Evolutionary conservation across 2,329 filamentous ascomycete species (phyloP).

Genomic region (Aspergillaceae sp.): DNA sequence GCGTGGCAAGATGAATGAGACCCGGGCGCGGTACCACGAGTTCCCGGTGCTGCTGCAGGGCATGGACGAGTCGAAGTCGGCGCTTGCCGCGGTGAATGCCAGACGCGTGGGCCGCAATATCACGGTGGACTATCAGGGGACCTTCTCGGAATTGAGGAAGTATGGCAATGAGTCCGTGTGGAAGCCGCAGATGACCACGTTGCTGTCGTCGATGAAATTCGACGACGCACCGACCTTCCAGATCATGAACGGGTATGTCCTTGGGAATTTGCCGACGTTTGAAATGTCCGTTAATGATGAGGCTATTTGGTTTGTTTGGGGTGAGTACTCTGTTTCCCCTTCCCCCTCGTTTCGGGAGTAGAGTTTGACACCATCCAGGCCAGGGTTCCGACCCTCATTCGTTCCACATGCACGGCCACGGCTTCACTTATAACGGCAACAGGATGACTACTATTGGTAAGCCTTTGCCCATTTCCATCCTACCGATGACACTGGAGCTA

Average conservation of each 20-base stretch:
- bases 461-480: background rate
- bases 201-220: background rate
- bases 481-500: background rate
- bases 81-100: slow-evolving; percentile 10
- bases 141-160: background rate
- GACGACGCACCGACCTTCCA: slow-evolving; percentile 10
- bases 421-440: slow-evolving; percentile 11
- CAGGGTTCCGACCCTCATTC: slow-evolving; percentile 17
- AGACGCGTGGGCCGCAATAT: background rate
- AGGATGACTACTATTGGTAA: slow-evolving; percentile 1
- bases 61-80: slow-evolving; percentile 17
- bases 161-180: slow-evolving; percentile 2
- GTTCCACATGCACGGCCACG: slow-evolving; percentile 22
- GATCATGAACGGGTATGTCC: slow-evolving; percentile 21
- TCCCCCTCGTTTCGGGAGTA: background rate
- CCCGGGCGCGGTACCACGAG: slow-evolving; percentile 18
- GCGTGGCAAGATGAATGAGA: slow-evolving; percentile 15
- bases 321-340: slow-evolving; percentile 3
- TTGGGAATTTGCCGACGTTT: slow-evolving; percentile 20
- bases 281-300: slow-evolving; percentile 21
- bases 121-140: background rate
- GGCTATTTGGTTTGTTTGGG: slow-evolving; percentile 22
- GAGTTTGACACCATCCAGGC: background rate
- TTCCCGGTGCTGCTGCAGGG: slow-evolving; percentile 17
- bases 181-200: slow-evolving; percentile 2